Evolutionary conservation across 306 rosid genomes (phyloP), one percentile per base, ranked within the genome.

Genomic region (Rosa lucieae): DNA sequence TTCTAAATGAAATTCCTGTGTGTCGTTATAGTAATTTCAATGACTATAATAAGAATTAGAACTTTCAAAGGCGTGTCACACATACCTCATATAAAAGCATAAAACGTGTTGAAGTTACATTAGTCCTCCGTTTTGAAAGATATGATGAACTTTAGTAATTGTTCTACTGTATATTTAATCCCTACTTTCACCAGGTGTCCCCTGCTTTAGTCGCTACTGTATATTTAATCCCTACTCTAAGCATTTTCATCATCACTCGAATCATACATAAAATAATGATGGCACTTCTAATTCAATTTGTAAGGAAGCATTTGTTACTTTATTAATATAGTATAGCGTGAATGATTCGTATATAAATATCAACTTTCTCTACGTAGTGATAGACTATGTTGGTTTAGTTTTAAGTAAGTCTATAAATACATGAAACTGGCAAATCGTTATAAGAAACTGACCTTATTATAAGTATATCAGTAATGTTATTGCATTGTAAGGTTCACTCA

Each of bases 101-200:
- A 26, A 69, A 69, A 69, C 53, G 73, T 69, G 73, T 44, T 69
- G 20, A 4, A n/a, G 53, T 69, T 69, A 17, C 73, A 68, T 43
- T n/a, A n/a, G 37, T 35, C 73, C 35, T 8, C 11, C 15, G 51
- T 11, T 39, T 67, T n/a, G 5, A 69, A 43, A 10, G 9, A 10
- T 69, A 10, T 69, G 17, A 10, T 21, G 11, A 18, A 68, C 11
- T 9, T 20, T 10, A 43, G 35, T 42, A 42, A 18, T 8, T 43
- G 15, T 43, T 68, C 37, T 40, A 69, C 37, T 43, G 35, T 43
- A 43, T 21, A 15, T 17, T 32, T 63, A 14, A 32, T 29, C 40
- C 49, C 72, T 15, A 15, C 12, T 40, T n/a, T 69, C 21, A 44
- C 53, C 20, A 43, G 15, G 73, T 69, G 53, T 43, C 73, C 72